Percentiles rank a stretch among this genome's conserved stretches.
These are phyloP conservation scores for Erodium maritimum DNA, from an alignment of 345 rosid species.

Conservation along the genomic window DNA sequence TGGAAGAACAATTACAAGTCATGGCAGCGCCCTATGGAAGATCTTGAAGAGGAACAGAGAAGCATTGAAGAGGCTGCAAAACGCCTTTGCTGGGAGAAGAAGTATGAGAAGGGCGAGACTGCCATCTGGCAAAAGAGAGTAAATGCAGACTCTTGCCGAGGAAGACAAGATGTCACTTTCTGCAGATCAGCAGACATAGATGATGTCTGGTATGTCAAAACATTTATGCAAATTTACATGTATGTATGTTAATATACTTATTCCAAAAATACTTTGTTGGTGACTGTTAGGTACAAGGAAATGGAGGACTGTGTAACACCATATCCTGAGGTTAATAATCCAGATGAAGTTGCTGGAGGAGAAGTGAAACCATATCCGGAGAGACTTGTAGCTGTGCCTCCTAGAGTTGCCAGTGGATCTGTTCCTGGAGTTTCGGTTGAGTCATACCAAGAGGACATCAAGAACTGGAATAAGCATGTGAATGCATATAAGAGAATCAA, in stretches of 20 bases:
- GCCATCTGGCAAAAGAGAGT: constrained; percentile 90
- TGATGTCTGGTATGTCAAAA: constrained; percentile 93
- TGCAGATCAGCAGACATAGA: constrained; percentile 63
- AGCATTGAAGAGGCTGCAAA: constrained; percentile 78
- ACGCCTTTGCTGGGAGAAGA: constrained; percentile 97
- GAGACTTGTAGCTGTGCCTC: constrained; percentile 72
- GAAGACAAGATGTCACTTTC: constrained; percentile 47
- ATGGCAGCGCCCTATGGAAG: constrained; percentile 94
- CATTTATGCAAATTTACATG: not conserved
- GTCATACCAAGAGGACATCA: constrained; percentile 61
- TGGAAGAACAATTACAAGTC: constrained; percentile 79
- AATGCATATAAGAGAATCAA: constrained; percentile 79
- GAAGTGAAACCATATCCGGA: constrained; percentile 69
- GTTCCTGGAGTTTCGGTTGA: constrained; percentile 76
- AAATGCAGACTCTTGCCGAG: constrained; percentile 46
- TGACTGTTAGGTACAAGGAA: constrained; percentile 66
- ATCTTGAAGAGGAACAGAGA: constrained; percentile 78
- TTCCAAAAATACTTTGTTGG: not conserved
- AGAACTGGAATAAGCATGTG: constrained; percentile 75
- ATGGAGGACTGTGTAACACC: constrained; percentile 85
- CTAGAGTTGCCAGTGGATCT: constrained; percentile 80
- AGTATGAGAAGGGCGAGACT: constrained; percentile 75
- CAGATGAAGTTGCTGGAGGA: no score
- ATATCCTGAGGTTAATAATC: constrained; percentile 49
- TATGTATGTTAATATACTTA: not conserved